These are phyloP conservation scores for Calamus simplicifolius DNA, from an alignment of 176 grass and related monocot species.

Conservation along the genomic window DNA sequence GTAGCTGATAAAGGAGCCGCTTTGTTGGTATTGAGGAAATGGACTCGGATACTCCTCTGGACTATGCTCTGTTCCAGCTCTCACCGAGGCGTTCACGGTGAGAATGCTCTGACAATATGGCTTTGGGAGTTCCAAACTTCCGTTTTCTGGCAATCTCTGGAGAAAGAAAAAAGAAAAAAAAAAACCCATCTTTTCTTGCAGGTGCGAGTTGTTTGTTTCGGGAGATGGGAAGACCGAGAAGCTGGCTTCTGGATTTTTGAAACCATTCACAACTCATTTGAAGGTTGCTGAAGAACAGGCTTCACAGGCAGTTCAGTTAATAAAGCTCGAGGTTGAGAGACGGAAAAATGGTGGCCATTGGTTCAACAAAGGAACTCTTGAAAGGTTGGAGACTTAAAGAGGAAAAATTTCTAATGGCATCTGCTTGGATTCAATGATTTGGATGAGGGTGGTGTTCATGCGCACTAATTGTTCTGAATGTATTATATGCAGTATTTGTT, in stretches of 20 bases:
- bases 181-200: slow-evolving; percentile 16
- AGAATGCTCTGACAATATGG: slow-evolving; percentile 10
- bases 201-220: slow-evolving; percentile 90
- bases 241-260: slow-evolving; percentile 91
- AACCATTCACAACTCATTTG: slow-evolving; percentile 77
- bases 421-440: no score
- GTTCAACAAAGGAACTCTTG: slow-evolving; percentile 97
- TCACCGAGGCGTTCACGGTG: slow-evolving; percentile 85
- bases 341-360: slow-evolving; percentile 40
- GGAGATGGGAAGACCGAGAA: slow-evolving; percentile 86
- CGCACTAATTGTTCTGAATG: neutral
- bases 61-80: slow-evolving; percentile 90
- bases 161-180: neutral
- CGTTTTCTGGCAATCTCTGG: slow-evolving; percentile 1
- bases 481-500: neutral
- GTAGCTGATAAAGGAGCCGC: neutral
- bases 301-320: slow-evolving; percentile 25
- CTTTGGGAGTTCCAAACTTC: slow-evolving; percentile 6
- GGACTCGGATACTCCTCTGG: slow-evolving; percentile 63
- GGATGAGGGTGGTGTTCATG: neutral
- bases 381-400: slow-evolving; percentile 42
- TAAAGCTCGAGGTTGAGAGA: slow-evolving; percentile 64
- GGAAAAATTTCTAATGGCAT: no score
- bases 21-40: slow-evolving; percentile 24
- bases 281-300: slow-evolving; percentile 83